Base-by-base conservation (phyloP, 805 yeast genomes). In the Wickerhamomyces hampshirensis region DNA sequence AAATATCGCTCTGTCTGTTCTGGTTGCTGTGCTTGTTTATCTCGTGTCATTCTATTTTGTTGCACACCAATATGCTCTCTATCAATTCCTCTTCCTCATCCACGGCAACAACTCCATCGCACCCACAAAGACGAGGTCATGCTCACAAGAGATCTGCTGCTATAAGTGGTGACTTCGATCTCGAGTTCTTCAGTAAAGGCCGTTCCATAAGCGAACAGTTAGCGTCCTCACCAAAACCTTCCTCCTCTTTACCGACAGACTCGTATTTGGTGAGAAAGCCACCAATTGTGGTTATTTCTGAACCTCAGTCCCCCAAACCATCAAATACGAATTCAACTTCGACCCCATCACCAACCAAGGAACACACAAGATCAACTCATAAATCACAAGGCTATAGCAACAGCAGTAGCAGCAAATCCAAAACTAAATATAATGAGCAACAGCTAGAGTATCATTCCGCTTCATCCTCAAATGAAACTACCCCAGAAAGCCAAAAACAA, bases 131-230 rank as follows among this genome's bases (percentile, higher is more conserved):
- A 50, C 64, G 75, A 44, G 75, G 78, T 2, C 96, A 87, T 60
- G 74, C 84, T 30, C 96, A 87, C 52, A 75, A 85, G 51, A 65
- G 96, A 35, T 86, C 95, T 0, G 88, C 91, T 16, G 95, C 95
- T 0, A 80, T 87, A 6, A 83, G 93, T 7, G 93, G 93, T 4
- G 95, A 87, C 55, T 83, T 85, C 54, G 93, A 84, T 23, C 32
- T 45, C 28, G 54, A 49, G 6, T 48, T 46, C 30, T 53, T 53
- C 34, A 45, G 40, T 12, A 44, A 31, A 28, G 42, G 48, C 14
- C 48, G 50, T 1, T 47, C 54, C 6, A 43, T 49, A 28, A 37
- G 36, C 17, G 43, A 47, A 17, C 34, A 42, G 13, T 29, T 46
- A 4, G 31, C 34, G 11, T 37, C 40, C 11, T 32, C 45, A 8